Evolutionary conservation across 129 eudicot species (phyloP), one percentile per base, ranked within the genome.

Genomic region (Flaveria bidentis): DNA sequence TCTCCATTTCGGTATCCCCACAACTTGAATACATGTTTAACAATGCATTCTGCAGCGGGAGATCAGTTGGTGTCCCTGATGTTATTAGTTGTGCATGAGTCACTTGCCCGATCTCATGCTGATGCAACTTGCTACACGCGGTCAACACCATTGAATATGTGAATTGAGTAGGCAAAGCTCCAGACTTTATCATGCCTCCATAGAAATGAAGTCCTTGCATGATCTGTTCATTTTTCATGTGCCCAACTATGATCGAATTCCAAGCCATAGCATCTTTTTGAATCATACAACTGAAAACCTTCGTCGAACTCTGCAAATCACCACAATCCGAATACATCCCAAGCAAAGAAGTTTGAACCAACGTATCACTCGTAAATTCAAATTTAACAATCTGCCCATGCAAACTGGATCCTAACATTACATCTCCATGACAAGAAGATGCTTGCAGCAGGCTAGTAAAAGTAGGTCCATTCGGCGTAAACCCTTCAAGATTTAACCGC

Each of bases 11-110:
- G 2, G 80, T 74, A 25, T 88, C 91, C n/a, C 91, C 82, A 33
- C 96, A 90, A 76, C 82, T 84, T 44, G 85, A 87, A 80, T 93
- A 87, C 96, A 93, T 87, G 78, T 84, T 88, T 18, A 92, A 75
- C 51, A 89, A 82, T 3, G 91, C 83, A 69, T 92, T 92, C 33
- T 76, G 83, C 81, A 88, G 75, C 8, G 91, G 93, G 70, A 90
- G 82, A 82, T 93, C 97, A 4, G 82, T 6, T 4, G 56, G 72
- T 53, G 75, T 81, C 14, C 93, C 93, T 1, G 85, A 78, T 2
- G 82, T 44, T 23, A 90, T 80, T 25, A 85, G 65, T 5, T 63
- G 88, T 9, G 88, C 90, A 72, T 93, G 98, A 20, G 71, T 57
- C 26, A 88, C 69, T 79, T 72, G 78, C 74, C 98, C 96, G 28